Percentiles rank a stretch among this genome's conserved stretches.
phyloP scores from a whole-genome alignment of 805 yeast species.

The Gaillardinia entomophila region DNA sequence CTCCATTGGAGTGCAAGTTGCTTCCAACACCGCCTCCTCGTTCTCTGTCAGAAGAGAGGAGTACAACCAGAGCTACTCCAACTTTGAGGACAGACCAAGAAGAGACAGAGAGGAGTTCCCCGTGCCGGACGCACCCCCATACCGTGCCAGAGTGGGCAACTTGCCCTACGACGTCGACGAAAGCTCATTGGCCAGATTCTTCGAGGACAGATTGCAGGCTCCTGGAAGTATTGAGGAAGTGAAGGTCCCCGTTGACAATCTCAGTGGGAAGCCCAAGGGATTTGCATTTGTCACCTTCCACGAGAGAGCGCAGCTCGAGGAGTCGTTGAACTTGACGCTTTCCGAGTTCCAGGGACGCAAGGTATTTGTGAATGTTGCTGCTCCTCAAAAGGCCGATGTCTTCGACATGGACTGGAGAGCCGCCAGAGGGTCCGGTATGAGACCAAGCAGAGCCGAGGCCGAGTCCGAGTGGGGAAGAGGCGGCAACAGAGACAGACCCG shows the following conservation, averaged over 20 bases:
- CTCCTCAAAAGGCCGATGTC: conserved; percentile 45
- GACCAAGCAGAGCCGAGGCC: not conserved
- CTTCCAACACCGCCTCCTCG: conserved; percentile 16
- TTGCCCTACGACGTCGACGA: conserved; percentile 80
- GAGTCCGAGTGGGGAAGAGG: not conserved
- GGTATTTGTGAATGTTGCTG: conserved; percentile 53
- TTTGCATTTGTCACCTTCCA: conserved; percentile 50
- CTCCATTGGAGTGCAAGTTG: conserved; percentile 50
- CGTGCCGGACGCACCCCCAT: conserved; percentile 89
- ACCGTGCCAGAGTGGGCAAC: conserved; percentile 81
- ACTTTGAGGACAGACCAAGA: conserved; percentile 14
- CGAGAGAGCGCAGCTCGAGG: conserved; percentile 43
- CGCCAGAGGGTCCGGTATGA: not conserved
- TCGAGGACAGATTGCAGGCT: conserved; percentile 51
- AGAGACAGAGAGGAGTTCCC: conserved; percentile 67
- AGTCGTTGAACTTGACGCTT: conserved; percentile 42
- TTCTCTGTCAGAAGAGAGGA: conserved; percentile 9
- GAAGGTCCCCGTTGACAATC: conserved; percentile 65
- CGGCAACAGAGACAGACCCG: conserved; percentile 10
- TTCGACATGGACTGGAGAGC: conserved; percentile 42
- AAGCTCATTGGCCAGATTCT: conserved; percentile 53
- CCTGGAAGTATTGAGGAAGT: conserved; percentile 52
- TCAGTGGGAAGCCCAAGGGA: conserved; percentile 56
- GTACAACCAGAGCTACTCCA: conserved; percentile 1
- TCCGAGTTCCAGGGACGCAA: conserved; percentile 44